A percentile compares a stretch with the other conserved stretches of the same genome.
Conservation (phyloP, 352 stramenopile species). For the Globisporangium spinosum region DNA sequence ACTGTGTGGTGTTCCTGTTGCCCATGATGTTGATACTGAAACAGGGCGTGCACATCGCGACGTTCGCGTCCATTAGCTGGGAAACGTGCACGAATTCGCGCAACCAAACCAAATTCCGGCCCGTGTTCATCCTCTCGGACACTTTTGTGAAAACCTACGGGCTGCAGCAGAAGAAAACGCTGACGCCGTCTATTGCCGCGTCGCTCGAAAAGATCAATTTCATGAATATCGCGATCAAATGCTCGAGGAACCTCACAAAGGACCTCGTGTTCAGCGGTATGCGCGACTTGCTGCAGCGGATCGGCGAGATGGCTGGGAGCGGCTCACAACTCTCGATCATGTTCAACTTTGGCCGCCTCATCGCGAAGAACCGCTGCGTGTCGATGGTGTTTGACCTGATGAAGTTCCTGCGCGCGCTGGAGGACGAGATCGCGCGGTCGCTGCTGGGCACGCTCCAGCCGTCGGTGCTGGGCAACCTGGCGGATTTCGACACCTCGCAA, state of each 20-base stretch:
- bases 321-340: constrained; percentile 54
- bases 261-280: constrained; percentile 67
- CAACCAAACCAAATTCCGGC: constrained; percentile 55
- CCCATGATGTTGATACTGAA: neutral
- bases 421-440: constrained; percentile 55
- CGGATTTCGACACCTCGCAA: constrained; percentile 57
- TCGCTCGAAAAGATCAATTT: constrained; percentile 81
- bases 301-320: constrained; percentile 54
- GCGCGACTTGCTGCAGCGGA: constrained; percentile 69
- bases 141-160: constrained; percentile 65
- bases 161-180: constrained; percentile 42
- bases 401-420: constrained; percentile 52
- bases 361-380: constrained; percentile 73
- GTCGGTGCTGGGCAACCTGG: constrained; percentile 41
- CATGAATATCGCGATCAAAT: constrained; percentile 83
- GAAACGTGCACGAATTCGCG: constrained; percentile 53
- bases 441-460: constrained; percentile 42
- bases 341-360: constrained; percentile 63
- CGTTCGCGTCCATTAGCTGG: constrained; percentile 71
- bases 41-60: constrained; percentile 70
- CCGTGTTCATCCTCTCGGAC: constrained; percentile 61
- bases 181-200: constrained; percentile 29
- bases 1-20: too few species aligned
- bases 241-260: constrained; percentile 68
- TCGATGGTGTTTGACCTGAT: constrained; percentile 69